Conservation (phyloP, 2,329 filamentous ascomycete species). For the Aspergillus calidoustus region DNA sequence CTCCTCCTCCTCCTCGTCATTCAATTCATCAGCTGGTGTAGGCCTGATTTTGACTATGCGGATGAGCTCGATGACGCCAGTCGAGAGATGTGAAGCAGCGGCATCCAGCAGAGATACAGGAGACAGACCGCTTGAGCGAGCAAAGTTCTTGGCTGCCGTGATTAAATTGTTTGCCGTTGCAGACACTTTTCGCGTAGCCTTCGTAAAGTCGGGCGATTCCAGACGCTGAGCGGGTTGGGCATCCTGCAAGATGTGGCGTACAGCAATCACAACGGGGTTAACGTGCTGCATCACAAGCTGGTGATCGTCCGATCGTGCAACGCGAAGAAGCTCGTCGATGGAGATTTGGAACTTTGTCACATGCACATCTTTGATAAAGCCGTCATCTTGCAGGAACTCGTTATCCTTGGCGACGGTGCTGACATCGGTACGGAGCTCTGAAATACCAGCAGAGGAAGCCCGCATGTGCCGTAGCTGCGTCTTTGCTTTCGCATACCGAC, state of each 20-base stretch:
- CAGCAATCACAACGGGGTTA: slow-evolving; percentile 81
- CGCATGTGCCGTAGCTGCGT: slow-evolving; percentile 83
- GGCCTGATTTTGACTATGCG: slow-evolving; percentile 80
- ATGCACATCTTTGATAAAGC: slow-evolving; percentile 86
- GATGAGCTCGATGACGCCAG: slow-evolving; percentile 83
- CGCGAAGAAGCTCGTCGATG: slow-evolving; percentile 85
- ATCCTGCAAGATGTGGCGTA: slow-evolving; percentile 83
- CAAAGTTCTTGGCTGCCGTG: slow-evolving; percentile 91
- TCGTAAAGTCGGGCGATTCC: slow-evolving; percentile 64
- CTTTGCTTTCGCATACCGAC: slow-evolving; percentile 84
- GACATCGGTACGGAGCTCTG: slow-evolving; percentile 49
- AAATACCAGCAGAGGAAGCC: slow-evolving; percentile 76
- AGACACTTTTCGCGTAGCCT: slow-evolving; percentile 82
- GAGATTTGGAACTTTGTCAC: slow-evolving; percentile 94
- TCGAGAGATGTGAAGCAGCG: slow-evolving; percentile 85
- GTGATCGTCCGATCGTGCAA: slow-evolving; percentile 74
- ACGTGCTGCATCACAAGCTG: slow-evolving; percentile 80
- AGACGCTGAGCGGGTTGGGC: slow-evolving; percentile 65
- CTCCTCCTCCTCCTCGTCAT: slow-evolving; percentile 76
- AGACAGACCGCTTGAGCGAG: slow-evolving; percentile 78
- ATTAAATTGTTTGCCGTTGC: slow-evolving; percentile 94
- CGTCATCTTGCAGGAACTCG: slow-evolving; percentile 72
- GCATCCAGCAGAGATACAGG: slow-evolving; percentile 94
- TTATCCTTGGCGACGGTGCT: slow-evolving; percentile 67
- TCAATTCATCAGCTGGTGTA: slow-evolving; percentile 75